These are phyloP conservation scores for Alternaria sp. DNA, from an alignment of 2,329 filamentous ascomycete species.

Conservation along the genomic window DNA sequence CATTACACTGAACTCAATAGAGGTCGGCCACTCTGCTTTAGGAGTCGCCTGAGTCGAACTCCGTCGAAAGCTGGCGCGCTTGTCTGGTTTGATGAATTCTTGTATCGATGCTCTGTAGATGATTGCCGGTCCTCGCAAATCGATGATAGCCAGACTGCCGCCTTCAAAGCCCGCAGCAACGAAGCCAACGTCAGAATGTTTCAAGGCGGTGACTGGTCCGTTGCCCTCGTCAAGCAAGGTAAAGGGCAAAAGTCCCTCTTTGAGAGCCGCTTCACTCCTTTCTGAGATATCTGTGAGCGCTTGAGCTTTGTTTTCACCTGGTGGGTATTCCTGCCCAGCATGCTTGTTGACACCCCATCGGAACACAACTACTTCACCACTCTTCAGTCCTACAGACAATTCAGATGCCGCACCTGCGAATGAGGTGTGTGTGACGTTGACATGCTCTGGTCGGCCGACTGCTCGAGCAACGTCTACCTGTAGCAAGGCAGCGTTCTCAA, in stretches of 20 bases:
- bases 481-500: constrained; percentile 83
- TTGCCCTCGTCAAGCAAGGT: constrained; percentile 84
- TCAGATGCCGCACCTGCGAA: constrained; percentile 85
- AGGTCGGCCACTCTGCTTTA: constrained; percentile 77
- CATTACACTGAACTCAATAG: constrained; percentile 88
- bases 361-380: constrained; percentile 88
- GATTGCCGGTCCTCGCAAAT: constrained; percentile 85
- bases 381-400: constrained; percentile 79
- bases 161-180: constrained; percentile 85
- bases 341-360: constrained; percentile 85
- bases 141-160: constrained; percentile 82
- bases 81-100: constrained; percentile 80
- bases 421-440: constrained; percentile 81
- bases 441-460: constrained; percentile 77
- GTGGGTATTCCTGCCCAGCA: constrained; percentile 69
- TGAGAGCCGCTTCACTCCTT: constrained; percentile 75
- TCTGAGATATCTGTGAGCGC: constrained; percentile 77
- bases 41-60: constrained; percentile 58
- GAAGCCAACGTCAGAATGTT: constrained; percentile 93
- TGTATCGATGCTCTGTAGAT: constrained; percentile 78
- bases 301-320: constrained; percentile 57
- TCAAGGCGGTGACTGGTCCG: constrained; percentile 79
- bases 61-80: constrained; percentile 74
- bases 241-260: constrained; percentile 82
- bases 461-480: constrained; percentile 89